Evolutionary conservation across 805 yeast species (phyloP).

Genomic region (Candida vartiovaarae): DNA sequence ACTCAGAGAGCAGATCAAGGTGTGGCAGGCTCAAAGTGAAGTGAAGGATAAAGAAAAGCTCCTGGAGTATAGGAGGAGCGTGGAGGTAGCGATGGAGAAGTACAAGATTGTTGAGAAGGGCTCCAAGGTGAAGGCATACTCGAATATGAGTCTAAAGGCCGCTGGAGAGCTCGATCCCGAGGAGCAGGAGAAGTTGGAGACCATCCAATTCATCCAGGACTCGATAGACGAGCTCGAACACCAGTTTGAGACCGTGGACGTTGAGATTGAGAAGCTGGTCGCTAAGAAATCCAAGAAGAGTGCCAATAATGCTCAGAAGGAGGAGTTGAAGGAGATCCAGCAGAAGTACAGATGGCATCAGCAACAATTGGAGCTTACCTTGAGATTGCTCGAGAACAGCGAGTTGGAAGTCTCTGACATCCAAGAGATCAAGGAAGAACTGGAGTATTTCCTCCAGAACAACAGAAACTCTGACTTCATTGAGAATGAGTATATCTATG

Average conservation of each 20-base stretch:
- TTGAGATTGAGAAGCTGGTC: conserved; percentile 52
- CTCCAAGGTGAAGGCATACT: conserved; percentile 87
- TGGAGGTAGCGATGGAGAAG: conserved; percentile 84
- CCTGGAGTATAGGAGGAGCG: conserved; percentile 64
- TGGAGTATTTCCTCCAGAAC: conserved; percentile 84
- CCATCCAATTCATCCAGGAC: conserved; percentile 59
- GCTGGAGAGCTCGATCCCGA: conserved; percentile 61
- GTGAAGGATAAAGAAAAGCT: conserved; percentile 82
- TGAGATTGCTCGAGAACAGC: conserved; percentile 74
- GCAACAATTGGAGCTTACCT: conserved; percentile 65
- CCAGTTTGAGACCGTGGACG: conserved; percentile 73
- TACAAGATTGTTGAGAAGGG: conserved; percentile 91
- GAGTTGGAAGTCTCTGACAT: conserved; percentile 70
- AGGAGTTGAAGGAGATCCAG: conserved; percentile 52
- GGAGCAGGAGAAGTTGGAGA: conserved; percentile 71
- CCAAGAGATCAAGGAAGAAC: conserved; percentile 76
- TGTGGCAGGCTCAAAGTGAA: conserved; percentile 86
- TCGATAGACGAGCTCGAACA: conserved; percentile 73
- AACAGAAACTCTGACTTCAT: conserved; percentile 89
- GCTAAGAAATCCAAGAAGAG: conserved; percentile 49
- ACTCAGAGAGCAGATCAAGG: conserved; percentile 88
- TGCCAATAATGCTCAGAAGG: conserved; percentile 47
- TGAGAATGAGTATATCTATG: conserved; percentile 90
- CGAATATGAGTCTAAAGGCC: conserved; percentile 73
- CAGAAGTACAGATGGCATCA: conserved; percentile 79